Evolutionary conservation across 2,329 filamentous ascomycete genomes (phyloP).

Genomic region (Ophiosphaerella narmari): DNA sequence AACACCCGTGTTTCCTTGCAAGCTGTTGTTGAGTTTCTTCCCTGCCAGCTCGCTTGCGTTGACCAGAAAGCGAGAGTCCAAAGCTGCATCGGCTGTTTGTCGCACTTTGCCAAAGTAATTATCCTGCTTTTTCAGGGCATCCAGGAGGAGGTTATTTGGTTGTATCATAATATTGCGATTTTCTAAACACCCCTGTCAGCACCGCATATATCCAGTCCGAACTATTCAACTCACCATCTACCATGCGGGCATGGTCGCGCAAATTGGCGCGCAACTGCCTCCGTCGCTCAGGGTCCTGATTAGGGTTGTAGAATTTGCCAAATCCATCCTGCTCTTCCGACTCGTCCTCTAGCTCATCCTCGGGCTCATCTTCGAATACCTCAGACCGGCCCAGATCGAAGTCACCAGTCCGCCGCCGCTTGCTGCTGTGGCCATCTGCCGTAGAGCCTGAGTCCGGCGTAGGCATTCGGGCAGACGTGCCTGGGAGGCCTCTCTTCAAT

Average conservation of each 20-base stretch:
- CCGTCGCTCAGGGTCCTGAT: conserved; percentile 77
- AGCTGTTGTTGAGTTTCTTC: conserved; percentile 75
- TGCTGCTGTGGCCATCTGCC: conserved; percentile 38
- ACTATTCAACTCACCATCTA: conserved; percentile 54
- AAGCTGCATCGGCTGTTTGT: conserved; percentile 87
- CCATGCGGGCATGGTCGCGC: conserved; percentile 66
- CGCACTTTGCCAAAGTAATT: conserved; percentile 69
- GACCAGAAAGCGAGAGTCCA: conserved; percentile 86
- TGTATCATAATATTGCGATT: conserved; percentile 73
- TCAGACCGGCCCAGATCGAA: conserved; percentile 21
- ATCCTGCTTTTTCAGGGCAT: conserved; percentile 70
- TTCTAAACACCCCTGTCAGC: conserved; percentile 51
- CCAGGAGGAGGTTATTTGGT: conserved; percentile 67
- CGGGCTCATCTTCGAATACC: conserved; percentile 14
- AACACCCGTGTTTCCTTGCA: conserved; percentile 71
- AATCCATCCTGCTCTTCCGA: conserved; percentile 18
- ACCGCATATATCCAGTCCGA: not conserved
- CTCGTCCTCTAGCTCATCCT: conserved; percentile 24
- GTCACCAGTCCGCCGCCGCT: conserved; percentile 52
- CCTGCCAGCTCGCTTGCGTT: conserved; percentile 78
- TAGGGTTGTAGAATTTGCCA: conserved; percentile 70
- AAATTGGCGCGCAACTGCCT: conserved; percentile 71
- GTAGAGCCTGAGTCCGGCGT: conserved; percentile 47
- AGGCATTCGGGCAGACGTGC: conserved; percentile 36
- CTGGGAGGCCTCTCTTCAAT: conserved; percentile 52